Base-by-base conservation (phyloP, 2,329 filamentous ascomycete species). In the Ascomycota sp. region DNA sequence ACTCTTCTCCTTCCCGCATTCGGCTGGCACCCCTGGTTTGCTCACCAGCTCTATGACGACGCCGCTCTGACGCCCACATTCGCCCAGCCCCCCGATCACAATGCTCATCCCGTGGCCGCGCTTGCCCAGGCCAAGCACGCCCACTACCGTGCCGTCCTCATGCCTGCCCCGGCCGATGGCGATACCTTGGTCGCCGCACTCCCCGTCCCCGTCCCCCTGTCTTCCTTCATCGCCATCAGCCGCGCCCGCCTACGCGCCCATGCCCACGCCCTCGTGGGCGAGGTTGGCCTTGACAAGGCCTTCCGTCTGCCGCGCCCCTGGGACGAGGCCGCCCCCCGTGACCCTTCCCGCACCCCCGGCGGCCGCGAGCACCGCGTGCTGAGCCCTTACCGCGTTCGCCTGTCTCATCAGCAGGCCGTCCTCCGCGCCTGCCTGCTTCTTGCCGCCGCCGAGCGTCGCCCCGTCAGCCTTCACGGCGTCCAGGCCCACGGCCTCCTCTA, bases 1-100 rank as follows among this genome's bases (percentile, higher is more conserved):
- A 10, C 2, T 15, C 35, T 32, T 15, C 41, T 61, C 30, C 42
- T 86, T 4, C 76, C 80, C 0, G 70, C 72, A n/a, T 86, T 85
- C 51, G 80, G 80, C 13, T 85, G 79, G 77, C 80, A 89, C 46
- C 80, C 80, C 1, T 89, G 80, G 80, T 86, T 85, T 49, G 76
- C 78, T 1, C 61, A 86, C 47, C 72, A 80, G 38, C 62, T 89
- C 41, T 81, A 72, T 43, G 65, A 74, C 42, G 70, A 80, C 46
- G 48, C 45, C 13, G 45, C 44, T 23, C 20, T 45, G 20, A 40
- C 43, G 28, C 44, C 48, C 21, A 58, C 55, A 0, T 61, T 55
- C 34, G 46, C 49, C 31, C 39, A 43, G 2, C 32, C 36, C 4
- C 27, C 9, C 2, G 8, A 13, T 23, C 8, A 12, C 6, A 12